Evolutionary conservation across 1,284 basidiomycete species (phyloP).

Genomic region (Ustilago shanxiensis): DNA sequence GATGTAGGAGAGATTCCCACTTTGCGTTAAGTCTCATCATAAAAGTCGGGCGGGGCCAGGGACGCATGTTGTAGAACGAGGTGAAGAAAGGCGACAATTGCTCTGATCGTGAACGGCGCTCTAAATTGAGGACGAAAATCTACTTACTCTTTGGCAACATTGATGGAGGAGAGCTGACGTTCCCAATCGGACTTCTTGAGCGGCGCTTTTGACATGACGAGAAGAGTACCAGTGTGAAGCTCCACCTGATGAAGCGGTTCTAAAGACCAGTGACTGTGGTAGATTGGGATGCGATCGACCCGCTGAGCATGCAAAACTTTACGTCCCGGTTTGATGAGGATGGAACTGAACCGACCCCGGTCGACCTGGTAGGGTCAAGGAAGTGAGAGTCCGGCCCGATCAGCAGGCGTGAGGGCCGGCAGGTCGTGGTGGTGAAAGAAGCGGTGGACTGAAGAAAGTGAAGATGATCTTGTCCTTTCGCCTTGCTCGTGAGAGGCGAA

Average conservation of each 20-base stretch:
- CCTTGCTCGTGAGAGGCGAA: constrained; percentile 7
- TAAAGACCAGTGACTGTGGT: background rate
- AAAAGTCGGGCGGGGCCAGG: constrained; percentile 50
- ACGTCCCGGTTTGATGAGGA: no score
- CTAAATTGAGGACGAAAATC: background rate
- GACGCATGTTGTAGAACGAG: constrained; percentile 12
- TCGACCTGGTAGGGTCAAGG: background rate
- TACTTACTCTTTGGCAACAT: constrained; percentile 74
- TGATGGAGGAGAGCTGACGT: constrained; percentile 71
- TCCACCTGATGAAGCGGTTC: background rate
- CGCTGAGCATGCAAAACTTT: no score
- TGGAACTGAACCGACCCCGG: constrained; percentile 7
- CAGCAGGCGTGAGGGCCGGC: constrained; percentile 27
- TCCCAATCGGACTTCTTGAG: constrained; percentile 72
- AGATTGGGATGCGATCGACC: background rate
- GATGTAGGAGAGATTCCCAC: constrained; percentile 77
- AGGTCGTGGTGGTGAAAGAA: constrained; percentile 13
- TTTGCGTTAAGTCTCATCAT: constrained; percentile 73
- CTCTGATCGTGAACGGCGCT: constrained; percentile 7
- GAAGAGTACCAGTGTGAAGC: background rate
- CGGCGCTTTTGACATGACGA: constrained; percentile 37
- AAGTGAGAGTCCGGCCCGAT: constrained; percentile 27
- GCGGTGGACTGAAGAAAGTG: background rate
- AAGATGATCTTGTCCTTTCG: background rate
- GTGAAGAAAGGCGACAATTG: constrained; percentile 3